Evolutionary conservation across 345 rosid genomes (phyloP).

Genomic region (Syzygium jambos): DNA sequence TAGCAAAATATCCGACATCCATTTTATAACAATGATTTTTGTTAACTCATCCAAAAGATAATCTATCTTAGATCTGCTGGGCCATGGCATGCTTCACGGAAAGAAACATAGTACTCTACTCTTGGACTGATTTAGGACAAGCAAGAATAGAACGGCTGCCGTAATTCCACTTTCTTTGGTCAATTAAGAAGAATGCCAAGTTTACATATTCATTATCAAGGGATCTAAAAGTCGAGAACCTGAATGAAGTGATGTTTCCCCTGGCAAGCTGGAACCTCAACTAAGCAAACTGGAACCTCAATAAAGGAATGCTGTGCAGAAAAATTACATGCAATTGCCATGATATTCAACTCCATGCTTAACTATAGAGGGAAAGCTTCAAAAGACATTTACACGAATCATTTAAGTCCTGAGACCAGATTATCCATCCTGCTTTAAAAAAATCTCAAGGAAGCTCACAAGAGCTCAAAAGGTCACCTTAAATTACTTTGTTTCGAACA

Average conservation of each 20-base stretch:
- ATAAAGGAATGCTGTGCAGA: not conserved
- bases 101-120: not conserved
- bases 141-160: not conserved
- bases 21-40: not conserved
- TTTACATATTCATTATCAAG: not conserved
- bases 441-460: not conserved
- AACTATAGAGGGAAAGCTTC: not conserved
- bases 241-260: not conserved
- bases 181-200: not conserved
- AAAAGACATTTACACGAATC: not conserved
- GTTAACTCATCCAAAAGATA: not conserved
- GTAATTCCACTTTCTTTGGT: not conserved
- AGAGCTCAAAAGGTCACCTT: not conserved
- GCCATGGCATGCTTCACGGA: not conserved
- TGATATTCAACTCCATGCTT: not conserved
- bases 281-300: not conserved
- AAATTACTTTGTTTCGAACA: not conserved
- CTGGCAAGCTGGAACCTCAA: not conserved
- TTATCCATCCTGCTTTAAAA: not conserved
- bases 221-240: not conserved
- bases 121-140: not conserved
- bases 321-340: not conserved
- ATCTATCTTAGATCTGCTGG: not conserved
- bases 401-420: not conserved
- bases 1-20: not conserved